These are phyloP conservation scores for Termitomyces sp. DNA, from an alignment of 768 basidiomycete genomes.

Conservation along the genomic window DNA sequence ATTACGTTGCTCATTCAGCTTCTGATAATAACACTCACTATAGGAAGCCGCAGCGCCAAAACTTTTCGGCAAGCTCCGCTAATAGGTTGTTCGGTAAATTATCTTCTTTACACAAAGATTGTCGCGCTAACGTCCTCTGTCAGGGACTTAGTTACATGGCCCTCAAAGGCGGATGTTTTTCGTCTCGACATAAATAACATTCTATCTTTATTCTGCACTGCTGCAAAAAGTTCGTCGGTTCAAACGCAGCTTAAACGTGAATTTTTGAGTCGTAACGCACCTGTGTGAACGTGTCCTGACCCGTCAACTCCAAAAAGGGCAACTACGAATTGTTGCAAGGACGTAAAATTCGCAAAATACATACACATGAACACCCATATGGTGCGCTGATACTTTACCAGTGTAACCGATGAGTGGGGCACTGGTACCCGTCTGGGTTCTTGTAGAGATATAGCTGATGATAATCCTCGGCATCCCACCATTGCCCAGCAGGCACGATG, in stretches of 20 bases:
- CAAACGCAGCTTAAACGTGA: too few species aligned
- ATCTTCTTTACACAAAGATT: too few species aligned
- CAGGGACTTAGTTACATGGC: neutral
- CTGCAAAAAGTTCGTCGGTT: neutral
- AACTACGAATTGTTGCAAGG: neutral
- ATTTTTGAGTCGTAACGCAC: too few species aligned
- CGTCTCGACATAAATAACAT: neutral
- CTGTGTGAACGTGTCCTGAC: neutral
- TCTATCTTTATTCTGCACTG: neutral
- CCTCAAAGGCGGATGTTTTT: neutral
- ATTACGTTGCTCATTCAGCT: slow-evolving; percentile 18
- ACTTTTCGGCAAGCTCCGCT: slow-evolving; percentile 74
- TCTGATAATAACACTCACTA: neutral
- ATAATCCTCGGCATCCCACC: slow-evolving; percentile 83
- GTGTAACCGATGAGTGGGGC: slow-evolving; percentile 80
- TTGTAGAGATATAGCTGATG: slow-evolving; percentile 81
- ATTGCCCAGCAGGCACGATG: slow-evolving; percentile 61
- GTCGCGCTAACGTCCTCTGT: neutral
- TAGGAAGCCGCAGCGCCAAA: slow-evolving; percentile 65
- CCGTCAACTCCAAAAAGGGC: neutral
- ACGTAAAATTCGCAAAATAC: neutral
- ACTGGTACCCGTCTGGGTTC: slow-evolving; percentile 88
- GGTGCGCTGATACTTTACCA: slow-evolving; percentile 43
- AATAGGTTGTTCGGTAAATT: slow-evolving; percentile 8
- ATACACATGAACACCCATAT: neutral